A percentile compares a stretch with the other conserved stretches of the same genome.
Conservation (phyloP, 768 basidiomycete genomes). For the Boletus sp. region DNA sequence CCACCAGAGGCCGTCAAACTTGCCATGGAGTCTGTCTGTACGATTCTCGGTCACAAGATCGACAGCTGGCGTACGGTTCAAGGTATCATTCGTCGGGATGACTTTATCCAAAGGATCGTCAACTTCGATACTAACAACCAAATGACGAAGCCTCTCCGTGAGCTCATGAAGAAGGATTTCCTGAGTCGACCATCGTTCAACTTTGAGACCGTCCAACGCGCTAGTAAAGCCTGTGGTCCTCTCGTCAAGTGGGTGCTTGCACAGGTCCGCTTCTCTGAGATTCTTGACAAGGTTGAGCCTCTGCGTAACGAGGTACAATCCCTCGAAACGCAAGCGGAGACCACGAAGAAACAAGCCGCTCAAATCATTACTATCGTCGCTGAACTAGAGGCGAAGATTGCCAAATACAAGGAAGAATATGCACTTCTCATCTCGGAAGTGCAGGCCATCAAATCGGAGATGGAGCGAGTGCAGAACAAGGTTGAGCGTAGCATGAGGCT, state of each 20-base stretch:
- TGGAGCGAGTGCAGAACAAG: conserved; percentile 96
- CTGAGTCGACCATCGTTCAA: conserved; percentile 87
- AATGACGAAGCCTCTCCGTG: conserved; percentile 87
- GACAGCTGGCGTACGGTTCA: conserved; percentile 97
- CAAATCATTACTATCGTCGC: conserved; percentile 90
- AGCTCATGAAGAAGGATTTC: conserved; percentile 91
- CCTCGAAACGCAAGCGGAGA: conserved; percentile 87
- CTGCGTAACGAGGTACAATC: conserved; percentile 93
- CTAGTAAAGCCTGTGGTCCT: conserved; percentile 95
- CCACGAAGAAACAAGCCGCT: conserved; percentile 90
- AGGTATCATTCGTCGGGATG: conserved; percentile 91
- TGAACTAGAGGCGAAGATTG: conserved; percentile 90
- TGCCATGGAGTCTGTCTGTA: conserved; percentile 98
- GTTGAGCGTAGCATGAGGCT: conserved; percentile 97
- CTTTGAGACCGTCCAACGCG: conserved; percentile 92
- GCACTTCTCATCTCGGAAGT: conserved; percentile 95
- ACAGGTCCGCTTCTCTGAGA: conserved; percentile 95
- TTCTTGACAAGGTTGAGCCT: conserved; percentile 95
- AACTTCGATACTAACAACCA: conserved; percentile 89
- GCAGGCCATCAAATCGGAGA: conserved; percentile 94
- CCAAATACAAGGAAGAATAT: conserved; percentile 94
- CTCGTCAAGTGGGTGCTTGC: conserved; percentile 98
- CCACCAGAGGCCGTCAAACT: conserved; percentile 97
- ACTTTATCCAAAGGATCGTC: conserved; percentile 94
- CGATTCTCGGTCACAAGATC: conserved; percentile 92